Evolutionary conservation across 352 stramenopile species (phyloP).

Genomic region (Globisporangium acanthophoron): DNA sequence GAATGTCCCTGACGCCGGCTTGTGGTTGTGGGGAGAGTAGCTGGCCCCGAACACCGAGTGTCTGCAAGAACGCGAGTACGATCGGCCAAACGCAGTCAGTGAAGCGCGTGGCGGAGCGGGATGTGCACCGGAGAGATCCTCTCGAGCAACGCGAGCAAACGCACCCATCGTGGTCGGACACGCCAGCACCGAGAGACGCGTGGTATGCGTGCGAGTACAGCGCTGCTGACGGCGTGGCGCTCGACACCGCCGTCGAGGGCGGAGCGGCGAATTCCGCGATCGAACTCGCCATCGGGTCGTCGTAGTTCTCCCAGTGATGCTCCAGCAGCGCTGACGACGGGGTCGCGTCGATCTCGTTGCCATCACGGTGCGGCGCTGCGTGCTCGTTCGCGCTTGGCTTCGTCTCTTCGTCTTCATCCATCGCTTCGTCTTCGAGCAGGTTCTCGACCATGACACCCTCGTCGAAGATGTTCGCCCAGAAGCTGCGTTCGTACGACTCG

Average conservation of each 20-base stretch:
- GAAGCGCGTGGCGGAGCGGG: no score
- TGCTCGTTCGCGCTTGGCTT: slow-evolving; percentile 8
- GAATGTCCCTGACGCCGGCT: not conserved
- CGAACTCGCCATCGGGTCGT: slow-evolving; percentile 24
- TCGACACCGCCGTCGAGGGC: slow-evolving; percentile 6
- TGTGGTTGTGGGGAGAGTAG: slow-evolving; percentile 1
- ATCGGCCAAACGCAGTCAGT: no score
- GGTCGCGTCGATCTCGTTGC: slow-evolving; percentile 7
- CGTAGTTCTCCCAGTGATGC: slow-evolving; percentile 28
- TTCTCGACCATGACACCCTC: slow-evolving; percentile 20
- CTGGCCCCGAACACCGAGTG: not conserved
- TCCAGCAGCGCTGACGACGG: slow-evolving; percentile 18
- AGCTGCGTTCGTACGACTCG: slow-evolving; percentile 21
- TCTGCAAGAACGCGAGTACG: not conserved
- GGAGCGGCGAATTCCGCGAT: slow-evolving; percentile 22
- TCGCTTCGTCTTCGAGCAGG: slow-evolving; percentile 25
- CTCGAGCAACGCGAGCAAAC: not conserved
- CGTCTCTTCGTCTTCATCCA: slow-evolving; percentile 15
- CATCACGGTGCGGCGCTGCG: not conserved
- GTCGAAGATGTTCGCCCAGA: slow-evolving; percentile 35
- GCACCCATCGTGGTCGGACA: slow-evolving; percentile 26
- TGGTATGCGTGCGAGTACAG: slow-evolving; percentile 13
- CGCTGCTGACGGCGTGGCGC: slow-evolving; percentile 3
- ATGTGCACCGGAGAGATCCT: no score
- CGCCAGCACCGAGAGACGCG: slow-evolving; percentile 15